A percentile compares a stretch with the other conserved stretches of the same genome.
These are phyloP conservation scores for Vitis hybrid DNA, from an alignment of 177 flowering plant genomes.

Conservation along the genomic window DNA sequence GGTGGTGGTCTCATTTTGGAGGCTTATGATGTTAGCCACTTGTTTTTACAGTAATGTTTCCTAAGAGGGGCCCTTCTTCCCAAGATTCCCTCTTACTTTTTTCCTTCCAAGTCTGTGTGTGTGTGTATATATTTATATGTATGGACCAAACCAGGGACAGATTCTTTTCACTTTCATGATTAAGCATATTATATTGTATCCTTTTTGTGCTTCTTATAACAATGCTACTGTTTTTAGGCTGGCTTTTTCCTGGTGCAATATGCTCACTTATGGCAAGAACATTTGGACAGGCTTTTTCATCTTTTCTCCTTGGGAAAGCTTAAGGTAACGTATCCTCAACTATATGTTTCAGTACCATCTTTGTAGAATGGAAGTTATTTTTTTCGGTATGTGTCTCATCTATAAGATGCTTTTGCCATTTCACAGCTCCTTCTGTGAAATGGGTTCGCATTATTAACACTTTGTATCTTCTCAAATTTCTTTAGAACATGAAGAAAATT, in stretches of 20 bases:
- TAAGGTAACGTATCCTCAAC: constrained; percentile 48
- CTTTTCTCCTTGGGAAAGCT: constrained; percentile 74
- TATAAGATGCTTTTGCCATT: too few species aligned
- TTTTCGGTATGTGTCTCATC: not conserved
- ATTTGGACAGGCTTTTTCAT: constrained; percentile 63
- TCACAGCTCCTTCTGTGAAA: not conserved
- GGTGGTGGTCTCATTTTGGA: too few species aligned
- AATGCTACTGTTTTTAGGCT: constrained; percentile 43
- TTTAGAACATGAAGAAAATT: too few species aligned
- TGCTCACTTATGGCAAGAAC: constrained; percentile 73
- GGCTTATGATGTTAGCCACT: too few species aligned
- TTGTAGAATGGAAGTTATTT: not conserved
- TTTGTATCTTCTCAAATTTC: too few species aligned
- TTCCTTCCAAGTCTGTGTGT: too few species aligned
- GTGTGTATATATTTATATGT: too few species aligned
- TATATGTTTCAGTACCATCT: not conserved
- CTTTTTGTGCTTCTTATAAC: not conserved
- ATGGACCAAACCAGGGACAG: too few species aligned
- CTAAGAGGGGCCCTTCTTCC: too few species aligned
- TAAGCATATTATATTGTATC: not conserved
- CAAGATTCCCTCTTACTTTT: too few species aligned
- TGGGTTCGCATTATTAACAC: too few species aligned
- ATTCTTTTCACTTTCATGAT: not conserved
- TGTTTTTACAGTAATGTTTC: too few species aligned
- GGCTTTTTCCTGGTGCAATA: constrained; percentile 91